A percentile compares a stretch with the other conserved stretches of the same genome.
phyloP scores from a whole-genome alignment of 192 early-diverging fungal genomes.

The Entomortierella lignicola region DNA sequence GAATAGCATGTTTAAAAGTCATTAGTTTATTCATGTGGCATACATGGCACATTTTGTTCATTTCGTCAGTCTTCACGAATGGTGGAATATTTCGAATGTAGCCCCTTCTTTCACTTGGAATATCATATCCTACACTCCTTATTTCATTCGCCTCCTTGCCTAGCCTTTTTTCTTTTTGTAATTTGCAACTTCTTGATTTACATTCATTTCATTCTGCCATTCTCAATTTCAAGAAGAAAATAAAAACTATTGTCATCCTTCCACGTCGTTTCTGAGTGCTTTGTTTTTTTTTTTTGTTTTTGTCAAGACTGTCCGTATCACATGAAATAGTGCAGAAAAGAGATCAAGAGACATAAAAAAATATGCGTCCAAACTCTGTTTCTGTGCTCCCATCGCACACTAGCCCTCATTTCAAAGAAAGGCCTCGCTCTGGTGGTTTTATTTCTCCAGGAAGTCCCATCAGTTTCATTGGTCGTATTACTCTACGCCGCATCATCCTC shows the following conservation, averaged over 20 bases:
- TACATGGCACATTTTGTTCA: too few relatives aligned
- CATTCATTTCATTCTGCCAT: neutral
- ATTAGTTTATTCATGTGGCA: too few relatives aligned
- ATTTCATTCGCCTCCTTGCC: neutral
- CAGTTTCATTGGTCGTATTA: slow-evolving; percentile 17
- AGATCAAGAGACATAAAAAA: neutral
- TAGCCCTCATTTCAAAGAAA: slow-evolving; percentile 40
- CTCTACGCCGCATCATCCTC: slow-evolving; percentile 27
- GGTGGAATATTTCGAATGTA: neutral
- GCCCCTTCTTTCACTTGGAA: neutral
- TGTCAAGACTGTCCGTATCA: too few relatives aligned
- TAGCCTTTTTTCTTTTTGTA: neutral
- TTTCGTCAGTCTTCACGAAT: neutral
- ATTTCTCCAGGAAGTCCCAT: slow-evolving; percentile 8
- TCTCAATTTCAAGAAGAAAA: neutral
- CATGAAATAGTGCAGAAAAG: too few relatives aligned
- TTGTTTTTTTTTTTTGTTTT: too few relatives aligned
- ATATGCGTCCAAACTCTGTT: slow-evolving; percentile 32
- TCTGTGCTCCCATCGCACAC: slow-evolving; percentile 39
- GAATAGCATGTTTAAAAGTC: too few relatives aligned
- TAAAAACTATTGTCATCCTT: too few relatives aligned
- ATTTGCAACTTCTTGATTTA: neutral
- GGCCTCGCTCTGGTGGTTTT: slow-evolving; percentile 7
- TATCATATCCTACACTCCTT: neutral
- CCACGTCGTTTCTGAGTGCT: too few relatives aligned